Evolutionary conservation across 2,329 filamentous ascomycete genomes (phyloP), one percentile per base, ranked within the genome.

Genomic region (Decorospora gaudefroyi): DNA sequence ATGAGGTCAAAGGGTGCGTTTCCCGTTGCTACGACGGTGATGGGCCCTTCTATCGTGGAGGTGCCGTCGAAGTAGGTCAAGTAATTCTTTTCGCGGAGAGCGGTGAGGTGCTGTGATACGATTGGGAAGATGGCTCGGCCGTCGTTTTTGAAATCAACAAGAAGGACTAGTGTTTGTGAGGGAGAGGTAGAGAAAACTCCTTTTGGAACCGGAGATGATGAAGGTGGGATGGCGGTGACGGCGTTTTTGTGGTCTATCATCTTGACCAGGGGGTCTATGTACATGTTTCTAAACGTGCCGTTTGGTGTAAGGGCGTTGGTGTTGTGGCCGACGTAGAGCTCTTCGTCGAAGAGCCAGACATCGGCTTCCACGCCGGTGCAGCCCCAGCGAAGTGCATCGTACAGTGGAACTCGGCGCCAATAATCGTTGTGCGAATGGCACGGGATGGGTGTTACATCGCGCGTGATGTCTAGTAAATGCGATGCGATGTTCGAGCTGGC

Each of bases 381-480:
- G 29, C 79, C 79, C 16, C 73, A 77, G 43, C 74, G 68, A 0
- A 82, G 67, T 8, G 79, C 79, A n/a, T 78, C 78, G 57, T 74
- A 80, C 0, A 82, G 70, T 1, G 79, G 79, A 0, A 79, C 70
- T 2, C 68, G 70, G 6, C 78, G 76, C 78, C 78, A 81, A 62
- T 82, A 82, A 60, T 82, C 79, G 55, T 82, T 82, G 55, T 82
- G 79, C 3, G 78, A 81, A 53, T 82, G 79, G 46, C 78, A 81
- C 21, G 68, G 70, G 9, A 78, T 73, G 0, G 79, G 77, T 1
- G 66, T 60, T 21, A 80, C 73, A 34, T 77, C 76, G 15, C 71
- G 72, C 3, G 77, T 79, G 49, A 76, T 69, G 55, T 79, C 76
- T 1, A 76, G 72, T 0, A 77, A 73, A 28, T 64, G 61, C 4